Evolutionary conservation across 306 rosid species (phyloP).

Genomic region (Clitoria ternatea): DNA sequence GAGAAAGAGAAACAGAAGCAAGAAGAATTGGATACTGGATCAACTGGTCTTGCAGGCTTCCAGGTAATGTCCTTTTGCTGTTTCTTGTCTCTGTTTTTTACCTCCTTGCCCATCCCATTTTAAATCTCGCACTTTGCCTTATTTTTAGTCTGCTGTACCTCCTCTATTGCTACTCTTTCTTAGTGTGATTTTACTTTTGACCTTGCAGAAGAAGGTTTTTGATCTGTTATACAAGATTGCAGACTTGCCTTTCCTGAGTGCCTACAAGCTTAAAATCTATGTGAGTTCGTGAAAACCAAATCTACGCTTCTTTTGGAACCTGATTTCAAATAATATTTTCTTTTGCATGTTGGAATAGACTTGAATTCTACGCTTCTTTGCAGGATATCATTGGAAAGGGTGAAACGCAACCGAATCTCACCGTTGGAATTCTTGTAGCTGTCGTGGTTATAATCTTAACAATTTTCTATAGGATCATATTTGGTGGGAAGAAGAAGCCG

Average conservation of each 20-base stretch:
- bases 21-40: conserved; percentile 47
- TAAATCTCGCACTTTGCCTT: neutral
- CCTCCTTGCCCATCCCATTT: neutral
- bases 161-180: neutral
- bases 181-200: neutral
- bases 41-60: conserved; percentile 57
- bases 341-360: neutral
- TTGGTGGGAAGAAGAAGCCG: conserved; percentile 74
- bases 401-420: conserved; percentile 75
- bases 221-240: conserved; percentile 80
- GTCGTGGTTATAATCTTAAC: conserved; percentile 54
- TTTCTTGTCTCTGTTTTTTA: no score
- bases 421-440: conserved; percentile 64
- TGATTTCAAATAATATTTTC: neutral
- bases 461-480: conserved; percentile 49
- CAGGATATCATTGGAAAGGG: conserved; percentile 85
- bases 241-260: conserved; percentile 68
- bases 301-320: neutral
- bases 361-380: conserved; percentile 15
- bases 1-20: conserved; percentile 86
- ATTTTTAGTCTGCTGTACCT: neutral
- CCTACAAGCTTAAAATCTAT: conserved; percentile 51
- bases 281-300: conserved; percentile 38
- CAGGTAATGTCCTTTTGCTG: conserved; percentile 46
- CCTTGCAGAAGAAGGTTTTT: conserved; percentile 77